A percentile compares a stretch with the other conserved stretches of the same genome.
These are phyloP conservation scores for Mycena olivaceomarginata DNA, from an alignment of 768 basidiomycete genomes.

Conservation along the genomic window DNA sequence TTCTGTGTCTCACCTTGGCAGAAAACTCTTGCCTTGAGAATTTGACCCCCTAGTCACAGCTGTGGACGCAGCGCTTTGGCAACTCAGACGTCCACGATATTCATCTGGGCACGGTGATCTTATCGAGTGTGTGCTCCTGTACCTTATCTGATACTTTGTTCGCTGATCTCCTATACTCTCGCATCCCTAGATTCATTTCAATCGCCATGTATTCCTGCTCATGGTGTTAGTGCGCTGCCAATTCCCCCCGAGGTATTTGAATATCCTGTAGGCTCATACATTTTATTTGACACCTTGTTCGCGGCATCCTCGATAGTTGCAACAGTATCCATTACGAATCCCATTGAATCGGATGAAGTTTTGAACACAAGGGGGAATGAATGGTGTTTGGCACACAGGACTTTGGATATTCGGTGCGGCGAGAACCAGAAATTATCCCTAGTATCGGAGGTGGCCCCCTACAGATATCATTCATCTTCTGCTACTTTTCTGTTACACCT, in stretches of 20 bases:
- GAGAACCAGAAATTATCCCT: background rate
- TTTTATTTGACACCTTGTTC: no score
- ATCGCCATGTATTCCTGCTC: background rate
- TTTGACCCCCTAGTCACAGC: background rate
- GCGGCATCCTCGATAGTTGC: no score
- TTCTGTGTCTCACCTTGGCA: no score
- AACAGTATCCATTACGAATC: no score
- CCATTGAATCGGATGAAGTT: background rate
- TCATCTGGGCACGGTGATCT: background rate
- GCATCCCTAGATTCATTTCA: background rate
- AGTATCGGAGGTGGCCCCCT: background rate
- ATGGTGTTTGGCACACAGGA: background rate
- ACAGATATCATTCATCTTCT: background rate
- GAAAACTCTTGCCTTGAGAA: background rate
- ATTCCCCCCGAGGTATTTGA: background rate
- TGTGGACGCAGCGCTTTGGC: background rate
- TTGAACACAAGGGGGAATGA: background rate
- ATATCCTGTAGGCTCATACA: no score
- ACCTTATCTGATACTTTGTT: slow-evolving; percentile 7
- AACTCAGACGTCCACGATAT: background rate
- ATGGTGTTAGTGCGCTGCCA: no score
- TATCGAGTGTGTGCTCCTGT: background rate
- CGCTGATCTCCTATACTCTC: background rate
- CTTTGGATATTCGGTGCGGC: background rate
- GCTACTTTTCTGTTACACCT: background rate